A percentile compares a stretch with the other conserved stretches of the same genome.
Conservation (phyloP, 2,329 filamentous ascomycete species). For the Cladosporium sp. region DNA sequence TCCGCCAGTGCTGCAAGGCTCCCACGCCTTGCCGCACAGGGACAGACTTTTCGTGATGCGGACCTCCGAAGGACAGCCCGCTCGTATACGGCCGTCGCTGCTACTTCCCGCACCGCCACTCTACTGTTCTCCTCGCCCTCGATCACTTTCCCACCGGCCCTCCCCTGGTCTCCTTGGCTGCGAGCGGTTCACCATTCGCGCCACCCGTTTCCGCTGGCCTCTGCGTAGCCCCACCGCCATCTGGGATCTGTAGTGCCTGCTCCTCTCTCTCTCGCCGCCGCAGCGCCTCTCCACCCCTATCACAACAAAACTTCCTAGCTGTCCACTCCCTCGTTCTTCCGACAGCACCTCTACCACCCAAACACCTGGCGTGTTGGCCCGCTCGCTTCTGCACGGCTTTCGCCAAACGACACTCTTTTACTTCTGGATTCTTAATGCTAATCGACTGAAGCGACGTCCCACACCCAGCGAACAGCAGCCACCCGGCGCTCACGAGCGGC, state of each 20-base stretch:
- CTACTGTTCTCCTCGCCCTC: neutral
- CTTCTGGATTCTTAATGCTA: slow-evolving; percentile 4
- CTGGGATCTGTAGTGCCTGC: slow-evolving; percentile 12
- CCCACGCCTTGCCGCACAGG: slow-evolving; percentile 1
- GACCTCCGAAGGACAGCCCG: neutral
- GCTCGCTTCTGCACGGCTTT: slow-evolving; percentile 3
- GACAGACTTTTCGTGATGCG: slow-evolving; percentile 7
- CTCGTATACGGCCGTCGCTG: neutral
- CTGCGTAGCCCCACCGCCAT: slow-evolving; percentile 11
- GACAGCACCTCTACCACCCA: slow-evolving; percentile 7
- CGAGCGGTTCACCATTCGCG: slow-evolving; percentile 9
- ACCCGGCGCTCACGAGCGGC: slow-evolving; percentile 9
- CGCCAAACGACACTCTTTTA: slow-evolving; percentile 11
- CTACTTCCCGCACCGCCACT: slow-evolving; percentile 8
- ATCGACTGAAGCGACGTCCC: slow-evolving; percentile 6
- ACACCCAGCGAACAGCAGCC: slow-evolving; percentile 7
- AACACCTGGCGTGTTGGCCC: slow-evolving; percentile 10
- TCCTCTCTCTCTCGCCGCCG: neutral
- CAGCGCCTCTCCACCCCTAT: slow-evolving; percentile 8
- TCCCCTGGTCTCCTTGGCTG: slow-evolving; percentile 7
- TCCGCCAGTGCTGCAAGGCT: slow-evolving; percentile 7
- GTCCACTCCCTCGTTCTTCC: slow-evolving; percentile 5
- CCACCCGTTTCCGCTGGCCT: slow-evolving; percentile 11
- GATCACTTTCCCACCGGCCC: no score
- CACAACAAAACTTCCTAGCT: slow-evolving; percentile 12